These are phyloP conservation scores for Lyophyllum shimeji DNA, from an alignment of 768 basidiomycete species.

Conservation along the genomic window DNA sequence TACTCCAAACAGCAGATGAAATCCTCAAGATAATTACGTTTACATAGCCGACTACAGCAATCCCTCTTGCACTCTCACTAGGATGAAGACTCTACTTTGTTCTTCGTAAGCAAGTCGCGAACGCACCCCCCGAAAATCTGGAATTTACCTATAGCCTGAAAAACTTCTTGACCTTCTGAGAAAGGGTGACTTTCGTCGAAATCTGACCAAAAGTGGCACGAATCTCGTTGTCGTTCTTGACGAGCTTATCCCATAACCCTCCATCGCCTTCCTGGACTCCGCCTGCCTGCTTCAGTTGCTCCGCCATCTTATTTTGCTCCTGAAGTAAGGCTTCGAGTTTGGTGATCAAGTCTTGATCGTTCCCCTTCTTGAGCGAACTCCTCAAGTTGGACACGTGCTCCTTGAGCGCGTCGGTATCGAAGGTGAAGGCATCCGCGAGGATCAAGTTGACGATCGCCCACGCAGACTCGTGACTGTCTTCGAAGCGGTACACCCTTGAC, in stretches of 20 bases:
- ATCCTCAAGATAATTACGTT: too few relatives aligned
- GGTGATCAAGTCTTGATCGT: constrained; percentile 1
- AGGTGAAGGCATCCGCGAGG: constrained; percentile 11
- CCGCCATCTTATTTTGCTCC: constrained; percentile 6
- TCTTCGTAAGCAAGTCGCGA: too few relatives aligned
- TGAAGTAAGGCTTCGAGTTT: constrained; percentile 2
- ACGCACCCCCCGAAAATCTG: neutral
- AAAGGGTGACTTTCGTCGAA: constrained; percentile 9
- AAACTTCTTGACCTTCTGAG: constrained; percentile 11
- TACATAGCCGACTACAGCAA: too few relatives aligned
- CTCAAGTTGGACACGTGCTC: constrained; percentile 1
- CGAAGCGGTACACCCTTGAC: constrained; percentile 14
- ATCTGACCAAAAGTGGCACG: constrained; percentile 13
- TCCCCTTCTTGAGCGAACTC: constrained; percentile 7
- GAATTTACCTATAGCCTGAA: neutral
- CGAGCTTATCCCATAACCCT: constrained; percentile 5
- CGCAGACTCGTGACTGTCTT: constrained; percentile 10
- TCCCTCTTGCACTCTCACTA: too few relatives aligned
- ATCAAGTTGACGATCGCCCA: constrained; percentile 14
- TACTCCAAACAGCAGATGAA: too few relatives aligned
- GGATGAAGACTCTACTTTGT: too few relatives aligned
- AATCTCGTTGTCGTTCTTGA: constrained; percentile 12
- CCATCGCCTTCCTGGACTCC: neutral
- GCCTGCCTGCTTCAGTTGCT: constrained; percentile 9
- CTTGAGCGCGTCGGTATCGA: constrained; percentile 8